Base-by-base conservation (phyloP, 805 yeast genomes). In the Candida krabiensis region DNA sequence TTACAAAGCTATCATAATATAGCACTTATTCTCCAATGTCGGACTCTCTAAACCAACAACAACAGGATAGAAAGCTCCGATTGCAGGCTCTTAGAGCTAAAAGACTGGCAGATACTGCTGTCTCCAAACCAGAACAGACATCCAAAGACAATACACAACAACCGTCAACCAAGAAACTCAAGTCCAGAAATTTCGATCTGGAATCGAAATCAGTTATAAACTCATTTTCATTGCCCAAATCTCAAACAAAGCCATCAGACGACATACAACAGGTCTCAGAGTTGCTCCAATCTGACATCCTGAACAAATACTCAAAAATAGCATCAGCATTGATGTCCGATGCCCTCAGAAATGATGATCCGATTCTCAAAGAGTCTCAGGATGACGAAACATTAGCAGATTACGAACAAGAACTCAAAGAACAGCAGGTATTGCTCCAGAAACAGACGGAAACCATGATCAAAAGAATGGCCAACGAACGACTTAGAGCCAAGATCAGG, bases 381-480 rank as follows among this genome's bases (percentile, higher is more conserved):
- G 35, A 41, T n/a, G 47, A 45, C 27, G 50, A 46, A 13, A 32
- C 36, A 8, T 40, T 44, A 4, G 32, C 25, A 3, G 55, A 47
- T 63, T 54, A 49, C 68, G 55, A 66, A 57, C 44, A 49, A 62
- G 71, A 67, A 40, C 41, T 77, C 7, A 53, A 61, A 23, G 63
- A 59, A 0, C 64, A 67, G 26, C 34, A 73, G 33, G 63, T 64
- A 9, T 46, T 59, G 4, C 47, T 75, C n/a, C 60, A 66, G 2
- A 56, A 60, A 18, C 53, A 62, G 33, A 78, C 82, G 0, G 68
- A 75, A 30, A 56, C 53, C n/a, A 67, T 65, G 1, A 60, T 77
- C 1, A 58, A 59, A 11, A 46, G 56, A 13, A 31, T 67, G 5
- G 67, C 73, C 14, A 63, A 71, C 40, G 68, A 67, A 30, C 53